phyloP scores from a whole-genome alignment of 2,329 filamentous ascomycete species.

The Beauveria scarabaeidicola region DNA sequence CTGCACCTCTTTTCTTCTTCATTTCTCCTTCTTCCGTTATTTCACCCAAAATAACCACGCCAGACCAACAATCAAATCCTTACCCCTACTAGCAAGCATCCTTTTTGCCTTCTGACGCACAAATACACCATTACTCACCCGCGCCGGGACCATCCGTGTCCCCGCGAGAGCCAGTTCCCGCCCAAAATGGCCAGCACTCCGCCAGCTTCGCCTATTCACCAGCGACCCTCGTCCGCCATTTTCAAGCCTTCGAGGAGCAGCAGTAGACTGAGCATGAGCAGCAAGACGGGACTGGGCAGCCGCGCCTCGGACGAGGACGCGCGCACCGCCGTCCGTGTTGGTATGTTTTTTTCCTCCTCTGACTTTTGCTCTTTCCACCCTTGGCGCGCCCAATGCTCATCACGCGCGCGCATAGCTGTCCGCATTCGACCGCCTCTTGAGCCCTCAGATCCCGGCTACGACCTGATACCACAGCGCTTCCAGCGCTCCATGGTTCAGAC shows the following conservation, averaged over 20 bases:
- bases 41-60: background rate
- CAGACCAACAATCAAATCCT: conserved; percentile 2
- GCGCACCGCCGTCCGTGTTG: conserved; percentile 91
- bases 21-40: background rate
- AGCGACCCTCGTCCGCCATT: conserved; percentile 74
- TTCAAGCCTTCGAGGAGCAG: conserved; percentile 67
- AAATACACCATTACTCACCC: background rate
- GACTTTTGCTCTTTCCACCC: background rate
- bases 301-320: conserved; percentile 82
- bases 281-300: conserved; percentile 67
- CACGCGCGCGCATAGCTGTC: conserved; percentile 53
- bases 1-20: background rate
- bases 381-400: background rate
- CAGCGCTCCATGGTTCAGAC: conserved; percentile 88
- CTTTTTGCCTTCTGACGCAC: background rate
- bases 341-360: conserved; percentile 48
- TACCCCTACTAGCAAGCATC: conserved; percentile 7
- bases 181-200: conserved; percentile 58
- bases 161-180: conserved; percentile 5
- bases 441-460: conserved; percentile 79
- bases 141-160: conserved; percentile 9
- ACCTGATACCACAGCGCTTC: conserved; percentile 92
- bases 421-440: conserved; percentile 83
- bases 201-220: conserved; percentile 55
- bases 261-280: conserved; percentile 78